Conservation (phyloP, 148 eudicot species). For the Limonium bicolor region DNA sequence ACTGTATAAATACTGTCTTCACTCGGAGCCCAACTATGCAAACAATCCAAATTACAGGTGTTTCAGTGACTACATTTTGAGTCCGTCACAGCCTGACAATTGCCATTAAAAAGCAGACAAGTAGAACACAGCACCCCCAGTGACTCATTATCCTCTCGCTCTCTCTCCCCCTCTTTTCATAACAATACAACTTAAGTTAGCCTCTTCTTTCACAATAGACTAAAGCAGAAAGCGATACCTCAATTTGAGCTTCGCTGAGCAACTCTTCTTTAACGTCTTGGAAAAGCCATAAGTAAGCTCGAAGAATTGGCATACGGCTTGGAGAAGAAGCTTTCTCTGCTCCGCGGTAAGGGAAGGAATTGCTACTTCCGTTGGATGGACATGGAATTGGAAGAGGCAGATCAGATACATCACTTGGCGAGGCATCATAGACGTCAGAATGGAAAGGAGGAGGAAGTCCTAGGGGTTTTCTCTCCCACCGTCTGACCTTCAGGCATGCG, state of each 20-base stretch:
- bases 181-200: too few relatives aligned
- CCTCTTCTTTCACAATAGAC: background rate
- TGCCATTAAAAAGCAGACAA: background rate
- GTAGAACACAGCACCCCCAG: background rate
- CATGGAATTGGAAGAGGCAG: constrained; percentile 5
- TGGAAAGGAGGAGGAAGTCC: too few relatives aligned
- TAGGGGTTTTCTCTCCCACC: too few relatives aligned
- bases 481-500: too few relatives aligned
- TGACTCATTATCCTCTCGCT: too few relatives aligned
- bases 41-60: too few relatives aligned
- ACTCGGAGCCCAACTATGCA: too few relatives aligned
- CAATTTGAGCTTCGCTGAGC: constrained; percentile 36
- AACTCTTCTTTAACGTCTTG: constrained; percentile 50
- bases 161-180: too few relatives aligned
- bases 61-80: background rate
- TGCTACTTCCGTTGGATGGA: constrained; percentile 2
- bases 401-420: constrained; percentile 43
- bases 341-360: constrained; percentile 12
- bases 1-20: too few relatives aligned
- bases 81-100: background rate
- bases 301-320: constrained; percentile 36
- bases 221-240: constrained; percentile 25
- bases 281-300: constrained; percentile 33
- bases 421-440: constrained; percentile 29
- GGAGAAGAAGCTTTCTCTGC: constrained; percentile 25